phyloP scores from a whole-genome alignment of 2,329 filamentous ascomycete species.

The Colletotrichum tamarilloi region DNA sequence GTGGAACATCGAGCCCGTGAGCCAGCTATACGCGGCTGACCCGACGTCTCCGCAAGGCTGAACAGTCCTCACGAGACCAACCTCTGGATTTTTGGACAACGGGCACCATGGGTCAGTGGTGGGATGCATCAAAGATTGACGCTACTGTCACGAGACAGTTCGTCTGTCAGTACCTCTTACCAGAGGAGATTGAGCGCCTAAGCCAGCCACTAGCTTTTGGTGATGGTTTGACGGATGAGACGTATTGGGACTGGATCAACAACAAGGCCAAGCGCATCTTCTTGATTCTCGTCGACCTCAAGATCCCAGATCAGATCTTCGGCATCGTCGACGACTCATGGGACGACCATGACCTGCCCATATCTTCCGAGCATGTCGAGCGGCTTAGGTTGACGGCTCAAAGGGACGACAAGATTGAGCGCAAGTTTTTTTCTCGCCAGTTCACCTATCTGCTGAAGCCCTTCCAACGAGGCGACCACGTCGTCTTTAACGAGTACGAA shows the following conservation, averaged over 20 bases:
- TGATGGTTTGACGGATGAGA: constrained; percentile 75
- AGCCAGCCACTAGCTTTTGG: constrained; percentile 74
- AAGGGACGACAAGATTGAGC: constrained; percentile 72
- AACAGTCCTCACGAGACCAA: background rate
- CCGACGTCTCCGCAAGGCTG: constrained; percentile 9
- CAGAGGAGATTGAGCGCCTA: constrained; percentile 71
- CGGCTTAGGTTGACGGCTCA: constrained; percentile 69
- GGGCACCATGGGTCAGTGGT: constrained; percentile 62
- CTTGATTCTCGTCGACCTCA: constrained; percentile 76
- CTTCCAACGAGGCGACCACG: constrained; percentile 69
- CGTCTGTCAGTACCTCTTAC: constrained; percentile 72
- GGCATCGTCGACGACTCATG: constrained; percentile 79
- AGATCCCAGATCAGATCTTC: constrained; percentile 79
- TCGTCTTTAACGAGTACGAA: constrained; percentile 74
- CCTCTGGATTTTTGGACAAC: background rate
- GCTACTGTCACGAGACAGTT: constrained; percentile 76
- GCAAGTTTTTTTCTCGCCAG: constrained; percentile 76
- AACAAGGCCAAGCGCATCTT: constrained; percentile 77
- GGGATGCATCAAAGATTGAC: constrained; percentile 77
- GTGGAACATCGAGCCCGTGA: background rate
- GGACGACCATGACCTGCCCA: constrained; percentile 80
- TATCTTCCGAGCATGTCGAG: constrained; percentile 73
- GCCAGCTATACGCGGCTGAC: constrained; percentile 1
- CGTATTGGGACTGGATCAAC: constrained; percentile 83
- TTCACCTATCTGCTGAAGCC: constrained; percentile 77